Conservation (phyloP, 2,329 filamentous ascomycete species). For the Claviceps humidiphila region DNA sequence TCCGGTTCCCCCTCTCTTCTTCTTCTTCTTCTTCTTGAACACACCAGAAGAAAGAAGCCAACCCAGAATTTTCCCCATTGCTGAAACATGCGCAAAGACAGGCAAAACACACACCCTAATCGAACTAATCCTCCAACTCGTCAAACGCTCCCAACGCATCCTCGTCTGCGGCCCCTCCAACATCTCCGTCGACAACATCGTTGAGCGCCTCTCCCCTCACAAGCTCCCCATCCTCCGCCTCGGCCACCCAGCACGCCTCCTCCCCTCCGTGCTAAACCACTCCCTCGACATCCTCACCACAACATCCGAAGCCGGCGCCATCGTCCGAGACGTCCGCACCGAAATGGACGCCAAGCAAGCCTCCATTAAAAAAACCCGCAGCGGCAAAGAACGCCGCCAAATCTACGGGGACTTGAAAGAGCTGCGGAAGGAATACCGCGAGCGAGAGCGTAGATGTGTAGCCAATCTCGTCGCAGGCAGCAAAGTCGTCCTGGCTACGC, state of each 20-base stretch:
- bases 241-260: constrained; percentile 79
- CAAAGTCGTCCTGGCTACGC: constrained; percentile 79
- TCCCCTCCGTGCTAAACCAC: constrained; percentile 78
- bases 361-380: constrained; percentile 75
- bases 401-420: constrained; percentile 81
- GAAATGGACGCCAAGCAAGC: constrained; percentile 92
- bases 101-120: constrained; percentile 96
- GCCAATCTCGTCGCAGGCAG: constrained; percentile 60
- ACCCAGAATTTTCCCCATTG: no score
- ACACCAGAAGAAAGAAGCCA: background rate
- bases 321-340: constrained; percentile 77
- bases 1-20: background rate
- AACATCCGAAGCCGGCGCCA: constrained; percentile 76
- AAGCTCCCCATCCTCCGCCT: constrained; percentile 79
- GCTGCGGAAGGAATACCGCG: constrained; percentile 74
- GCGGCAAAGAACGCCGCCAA: constrained; percentile 61
- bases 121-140: constrained; percentile 83
- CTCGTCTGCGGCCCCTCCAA: constrained; percentile 96
- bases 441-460: constrained; percentile 73
- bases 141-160: constrained; percentile 58
- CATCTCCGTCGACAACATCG: constrained; percentile 95
- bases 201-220: constrained; percentile 75
- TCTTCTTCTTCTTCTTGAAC: background rate
- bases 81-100: constrained; percentile 35
- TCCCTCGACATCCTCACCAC: constrained; percentile 84